Conservation (phyloP, 1,284 basidiomycete species). For the Takashimella tepidaria region DNA sequence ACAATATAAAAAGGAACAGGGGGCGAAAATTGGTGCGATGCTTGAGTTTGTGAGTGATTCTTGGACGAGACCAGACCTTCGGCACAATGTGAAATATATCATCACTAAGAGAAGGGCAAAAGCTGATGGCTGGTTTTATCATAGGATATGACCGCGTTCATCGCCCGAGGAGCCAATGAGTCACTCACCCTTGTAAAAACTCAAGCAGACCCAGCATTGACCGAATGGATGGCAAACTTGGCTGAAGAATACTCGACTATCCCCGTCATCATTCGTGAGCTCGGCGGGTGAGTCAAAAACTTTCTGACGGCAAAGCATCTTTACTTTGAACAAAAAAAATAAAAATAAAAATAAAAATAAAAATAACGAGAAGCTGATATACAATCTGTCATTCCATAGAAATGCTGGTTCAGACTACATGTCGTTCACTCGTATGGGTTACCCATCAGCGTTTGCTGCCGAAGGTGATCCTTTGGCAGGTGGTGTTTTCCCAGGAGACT, state of each 20-base stretch:
- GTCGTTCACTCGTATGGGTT: constrained; percentile 20
- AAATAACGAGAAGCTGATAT: no score
- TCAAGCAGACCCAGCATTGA: constrained; percentile 16
- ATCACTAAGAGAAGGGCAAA: background rate
- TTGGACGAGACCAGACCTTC: no score
- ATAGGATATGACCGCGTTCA: constrained; percentile 30
- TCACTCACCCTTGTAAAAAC: constrained; percentile 17
- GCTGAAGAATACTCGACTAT: constrained; percentile 16
- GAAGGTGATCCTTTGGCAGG: constrained; percentile 17
- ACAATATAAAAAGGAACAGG: constrained; percentile 17
- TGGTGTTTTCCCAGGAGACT: constrained; percentile 17
- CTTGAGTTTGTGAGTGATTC: constrained; percentile 22
- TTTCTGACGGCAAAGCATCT: no score
- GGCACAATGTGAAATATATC: background rate
- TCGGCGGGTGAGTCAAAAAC: background rate
- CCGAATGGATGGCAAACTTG: constrained; percentile 22
- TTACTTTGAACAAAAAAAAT: no score
- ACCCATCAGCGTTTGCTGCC: constrained; percentile 22
- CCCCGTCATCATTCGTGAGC: background rate
- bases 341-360: no score
- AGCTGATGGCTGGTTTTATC: background rate
- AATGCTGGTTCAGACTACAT: constrained; percentile 29
- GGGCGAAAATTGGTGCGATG: constrained; percentile 23
- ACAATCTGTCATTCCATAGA: no score
- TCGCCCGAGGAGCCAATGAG: constrained; percentile 14